Evolutionary conservation across 306 rosid genomes (phyloP), one percentile per base, ranked within the genome.

Genomic region (Rubus parviflorus): DNA sequence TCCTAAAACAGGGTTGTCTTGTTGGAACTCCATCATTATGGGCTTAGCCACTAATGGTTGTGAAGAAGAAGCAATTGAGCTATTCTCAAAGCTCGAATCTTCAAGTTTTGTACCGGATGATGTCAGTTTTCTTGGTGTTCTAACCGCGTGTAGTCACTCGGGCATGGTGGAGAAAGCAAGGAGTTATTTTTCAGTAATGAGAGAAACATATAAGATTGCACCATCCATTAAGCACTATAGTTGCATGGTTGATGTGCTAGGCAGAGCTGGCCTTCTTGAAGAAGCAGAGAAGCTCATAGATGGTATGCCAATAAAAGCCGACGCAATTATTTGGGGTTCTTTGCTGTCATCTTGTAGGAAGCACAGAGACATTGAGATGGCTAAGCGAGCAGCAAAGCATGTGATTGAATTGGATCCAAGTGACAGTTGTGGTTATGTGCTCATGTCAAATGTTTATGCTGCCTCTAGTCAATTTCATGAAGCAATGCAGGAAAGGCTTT

Each of bases 251-350:
- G 92, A 90, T 75, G 87, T 92, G 75, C 69, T 92, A 41, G 93
- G 98, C 78, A 88, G 85, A 80, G 95, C 87, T 20, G 90, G 84
- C 64, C 82, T 85, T 43, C 80, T 92, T 51, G 93, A 89, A 88
- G 98, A 92, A 85, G 98, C 95, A 40, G 97, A 90, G 53, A 82
- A 80, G 74, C 75, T 95, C 43, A 88, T 89, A 66, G 54, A 70
- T 67, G 79, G 63, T 20, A 87, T 95, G 93, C 79, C 92, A 68
- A 52, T 87, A 66, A 23, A 92, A 70, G 85, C 89, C 9, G 97
- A 90, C 78, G 85, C 89, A 25, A 85, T 92, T 66, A 87, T 95
- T 66, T 92, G 97, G 97, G 98, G 97, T 6, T 88, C 93, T 70
- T 78, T 94, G 85, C 93, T 92, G 43, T 89, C 98, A 15, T 88